Base-by-base conservation (phyloP, 1,139 yeast genomes). In the Diutina catenulata region DNA sequence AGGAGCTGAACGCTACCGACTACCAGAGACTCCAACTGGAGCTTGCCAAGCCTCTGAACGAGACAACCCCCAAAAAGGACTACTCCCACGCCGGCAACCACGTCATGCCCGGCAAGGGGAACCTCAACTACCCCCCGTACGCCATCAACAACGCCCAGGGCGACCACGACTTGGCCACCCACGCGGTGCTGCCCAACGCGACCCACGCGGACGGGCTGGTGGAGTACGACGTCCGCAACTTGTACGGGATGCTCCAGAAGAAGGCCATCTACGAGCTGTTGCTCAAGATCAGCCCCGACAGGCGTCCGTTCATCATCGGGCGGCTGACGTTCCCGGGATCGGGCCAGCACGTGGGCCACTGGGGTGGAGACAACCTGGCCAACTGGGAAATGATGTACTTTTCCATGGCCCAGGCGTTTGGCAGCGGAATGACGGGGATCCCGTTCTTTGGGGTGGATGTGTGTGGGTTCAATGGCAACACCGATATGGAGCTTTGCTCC, bases 51-150 rank as follows among this genome's bases (percentile, higher is more conserved):
- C 29, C 29, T 11, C n/a, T 7, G 8, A 15, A 27, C 13, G 5
- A n/a, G 5, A 10, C 13, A 10, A 11, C 29, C 18, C n/a, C 28
- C 16, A 13, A 13, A 5, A n/a, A 27, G 8, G 29, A 27, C 13
- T 27, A 27, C 13, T 27, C 29, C 16, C 13, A 27, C 13, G 18
- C 15, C 18, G 18, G 16, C 10, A 29, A 29, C 23, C 22, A 15
- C 7, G 18, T 14, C 21, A 18, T 11, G 15, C 33, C 33, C 46
- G 49, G 53, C 39, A 51, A 60, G 40, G 69, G 68, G 2, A 49
- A 47, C 28, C 42, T 43, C 10, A 45, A 45, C n/a, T 66, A 66
- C 44, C 49, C 51, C 33, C 59, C 60, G 1, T 65, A 60, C 41
- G 37, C 62, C 16, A 57, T 49, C 37, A 57, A 36, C 41, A 41